Conservation (phyloP, 768 basidiomycete genomes). For the Pulveroboletus sp. region DNA sequence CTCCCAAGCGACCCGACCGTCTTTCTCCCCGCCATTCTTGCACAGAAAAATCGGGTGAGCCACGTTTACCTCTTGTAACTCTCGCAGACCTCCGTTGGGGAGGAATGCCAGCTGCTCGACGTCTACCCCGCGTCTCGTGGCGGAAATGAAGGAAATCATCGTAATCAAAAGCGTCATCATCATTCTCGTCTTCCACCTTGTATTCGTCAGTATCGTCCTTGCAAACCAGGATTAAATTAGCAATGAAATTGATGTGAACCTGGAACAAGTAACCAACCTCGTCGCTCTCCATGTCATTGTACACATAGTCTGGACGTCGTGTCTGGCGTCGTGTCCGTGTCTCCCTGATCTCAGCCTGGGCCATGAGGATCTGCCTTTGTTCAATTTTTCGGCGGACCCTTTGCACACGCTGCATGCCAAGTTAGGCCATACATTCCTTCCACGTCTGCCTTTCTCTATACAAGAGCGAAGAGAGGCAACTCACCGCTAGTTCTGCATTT, state of each 20-base stretch:
- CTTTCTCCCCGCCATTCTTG: slow-evolving; percentile 69
- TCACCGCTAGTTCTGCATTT: slow-evolving; percentile 67
- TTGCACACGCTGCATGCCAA: slow-evolving; percentile 56
- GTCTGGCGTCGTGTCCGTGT: slow-evolving; percentile 74
- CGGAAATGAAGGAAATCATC: slow-evolving; percentile 37
- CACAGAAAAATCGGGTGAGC: slow-evolving; percentile 46
- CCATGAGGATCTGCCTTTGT: slow-evolving; percentile 56
- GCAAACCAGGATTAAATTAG: slow-evolving; percentile 13
- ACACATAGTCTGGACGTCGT: slow-evolving; percentile 76
- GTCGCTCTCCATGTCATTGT: slow-evolving; percentile 65
- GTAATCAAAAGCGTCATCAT: slow-evolving; percentile 49
- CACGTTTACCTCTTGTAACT: slow-evolving; percentile 47
- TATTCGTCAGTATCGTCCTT: slow-evolving; percentile 67
- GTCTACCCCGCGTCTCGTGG: slow-evolving; percentile 41
- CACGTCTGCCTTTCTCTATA: slow-evolving; percentile 1
- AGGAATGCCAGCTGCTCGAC: slow-evolving; percentile 32
- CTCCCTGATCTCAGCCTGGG: slow-evolving; percentile 73
- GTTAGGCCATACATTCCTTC: slow-evolving; percentile 14
- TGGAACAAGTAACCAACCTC: slow-evolving; percentile 29
- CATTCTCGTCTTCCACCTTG: slow-evolving; percentile 57
- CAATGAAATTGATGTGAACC: slow-evolving; percentile 18
- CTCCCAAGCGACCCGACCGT: slow-evolving; percentile 65
- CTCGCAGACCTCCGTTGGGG: slow-evolving; percentile 53
- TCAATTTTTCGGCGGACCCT: slow-evolving; percentile 67
- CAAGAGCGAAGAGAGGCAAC: slow-evolving; percentile 29